A percentile compares a stretch with the other conserved stretches of the same genome.
Conservation (phyloP, 2,329 filamentous ascomycete species). For the Aspergillus transmontanensis region DNA sequence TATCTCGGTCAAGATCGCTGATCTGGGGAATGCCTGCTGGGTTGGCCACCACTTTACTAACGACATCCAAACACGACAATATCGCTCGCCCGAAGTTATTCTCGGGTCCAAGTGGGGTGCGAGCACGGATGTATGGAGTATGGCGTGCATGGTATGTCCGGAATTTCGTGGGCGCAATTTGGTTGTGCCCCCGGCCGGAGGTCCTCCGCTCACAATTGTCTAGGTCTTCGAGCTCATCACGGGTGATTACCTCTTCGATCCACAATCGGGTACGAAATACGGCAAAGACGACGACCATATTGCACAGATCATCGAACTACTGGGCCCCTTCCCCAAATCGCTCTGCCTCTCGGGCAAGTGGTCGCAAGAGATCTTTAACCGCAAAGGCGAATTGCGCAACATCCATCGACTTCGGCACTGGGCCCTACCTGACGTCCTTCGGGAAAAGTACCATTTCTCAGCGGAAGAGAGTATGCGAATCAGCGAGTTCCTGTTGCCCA, state of each 20-base stretch:
- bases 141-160: slow-evolving; percentile 91
- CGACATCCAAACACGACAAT: slow-evolving; percentile 97
- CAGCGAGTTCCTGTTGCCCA: slow-evolving; percentile 80
- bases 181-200: neutral
- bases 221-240: slow-evolving; percentile 94
- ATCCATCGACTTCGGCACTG: slow-evolving; percentile 96
- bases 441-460: slow-evolving; percentile 95
- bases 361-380: slow-evolving; percentile 98
- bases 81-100: slow-evolving; percentile 95
- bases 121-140: slow-evolving; percentile 99
- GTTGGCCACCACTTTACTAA: slow-evolving; percentile 99
- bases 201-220: neutral
- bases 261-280: slow-evolving; percentile 97
- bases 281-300: slow-evolving; percentile 99
- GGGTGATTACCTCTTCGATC: slow-evolving; percentile 97
- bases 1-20: slow-evolving; percentile 98
- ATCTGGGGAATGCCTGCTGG: slow-evolving; percentile 98
- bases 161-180: neutral
- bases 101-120: slow-evolving; percentile 97
- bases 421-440: slow-evolving; percentile 88
- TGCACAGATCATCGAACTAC: slow-evolving; percentile 95
- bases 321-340: slow-evolving; percentile 90
- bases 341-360: slow-evolving; percentile 92
- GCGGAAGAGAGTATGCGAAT: slow-evolving; percentile 79
- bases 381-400: slow-evolving; percentile 94